phyloP scores from a whole-genome alignment of 495 filamentous ascomycete genomes.

The Penicillium turbatum region DNA sequence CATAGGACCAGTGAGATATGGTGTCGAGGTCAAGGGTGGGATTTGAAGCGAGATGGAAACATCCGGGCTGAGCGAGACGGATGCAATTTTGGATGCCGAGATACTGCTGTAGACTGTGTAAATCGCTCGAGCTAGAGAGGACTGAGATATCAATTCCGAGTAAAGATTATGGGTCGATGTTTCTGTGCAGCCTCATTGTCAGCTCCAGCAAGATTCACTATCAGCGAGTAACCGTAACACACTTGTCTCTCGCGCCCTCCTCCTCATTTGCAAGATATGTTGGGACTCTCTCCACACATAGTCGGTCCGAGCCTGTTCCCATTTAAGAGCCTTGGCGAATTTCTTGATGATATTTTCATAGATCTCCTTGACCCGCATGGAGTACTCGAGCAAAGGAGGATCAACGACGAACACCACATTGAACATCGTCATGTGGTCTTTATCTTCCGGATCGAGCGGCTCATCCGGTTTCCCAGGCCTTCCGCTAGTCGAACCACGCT shows the following conservation, averaged over 20 bases:
- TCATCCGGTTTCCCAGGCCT: constrained; percentile 35
- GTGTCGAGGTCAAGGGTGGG: constrained; percentile 70
- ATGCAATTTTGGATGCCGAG: constrained; percentile 77
- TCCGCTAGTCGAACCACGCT: constrained; percentile 38
- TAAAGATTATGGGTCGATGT: constrained; percentile 40
- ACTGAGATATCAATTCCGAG: constrained; percentile 62
- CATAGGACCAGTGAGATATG: constrained; percentile 63
- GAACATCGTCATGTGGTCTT: constrained; percentile 84
- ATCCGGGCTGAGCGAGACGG: constrained; percentile 53
- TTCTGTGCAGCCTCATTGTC: constrained; percentile 20
- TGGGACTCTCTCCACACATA: constrained; percentile 88
- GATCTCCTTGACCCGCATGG: constrained; percentile 68
- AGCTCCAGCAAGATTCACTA: background rate
- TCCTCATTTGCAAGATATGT: constrained; percentile 69
- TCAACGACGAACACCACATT: constrained; percentile 90
- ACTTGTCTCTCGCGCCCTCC: constrained; percentile 75
- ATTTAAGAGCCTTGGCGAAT: constrained; percentile 82
- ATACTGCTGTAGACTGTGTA: constrained; percentile 75
- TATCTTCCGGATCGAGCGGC: constrained; percentile 50
- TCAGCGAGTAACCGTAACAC: constrained; percentile 31
- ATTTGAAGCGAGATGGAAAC: constrained; percentile 81
- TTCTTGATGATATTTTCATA: constrained; percentile 86
- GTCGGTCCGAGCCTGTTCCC: constrained; percentile 78
- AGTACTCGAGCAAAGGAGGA: constrained; percentile 70
- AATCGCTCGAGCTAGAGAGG: constrained; percentile 79